phyloP scores from a whole-genome alignment of 2,329 filamentous ascomycete genomes.

The Rutstroemia sp. region DNA sequence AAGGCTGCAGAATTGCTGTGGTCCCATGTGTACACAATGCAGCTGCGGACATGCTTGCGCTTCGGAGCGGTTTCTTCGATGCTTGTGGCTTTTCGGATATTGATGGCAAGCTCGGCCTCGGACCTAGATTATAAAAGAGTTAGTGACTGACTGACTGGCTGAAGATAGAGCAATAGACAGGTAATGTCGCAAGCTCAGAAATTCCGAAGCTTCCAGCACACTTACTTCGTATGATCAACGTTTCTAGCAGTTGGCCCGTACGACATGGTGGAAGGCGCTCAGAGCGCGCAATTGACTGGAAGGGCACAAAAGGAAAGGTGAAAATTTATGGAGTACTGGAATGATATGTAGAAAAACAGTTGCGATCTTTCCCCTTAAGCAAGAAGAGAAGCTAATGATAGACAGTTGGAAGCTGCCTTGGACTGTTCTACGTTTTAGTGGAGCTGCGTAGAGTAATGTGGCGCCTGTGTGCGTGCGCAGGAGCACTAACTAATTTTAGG shows the following conservation, averaged over 20 bases:
- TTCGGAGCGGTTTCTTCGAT: constrained; percentile 62
- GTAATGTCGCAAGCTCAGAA: not conserved
- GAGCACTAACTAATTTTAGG: too few relatives aligned
- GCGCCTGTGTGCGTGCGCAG: constrained; percentile 1
- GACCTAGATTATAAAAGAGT: constrained; percentile 38
- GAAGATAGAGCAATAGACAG: not conserved
- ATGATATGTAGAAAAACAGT: not conserved
- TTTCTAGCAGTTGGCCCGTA: constrained; percentile 27
- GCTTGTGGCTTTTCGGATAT: constrained; percentile 64
- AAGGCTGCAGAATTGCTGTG: constrained; percentile 93
- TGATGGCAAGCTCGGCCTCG: constrained; percentile 61
- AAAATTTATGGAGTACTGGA: too few relatives aligned
- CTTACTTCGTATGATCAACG: constrained; percentile 29
- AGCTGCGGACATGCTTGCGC: constrained; percentile 92
- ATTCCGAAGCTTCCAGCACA: constrained; percentile 12
- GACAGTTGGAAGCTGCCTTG: not conserved
- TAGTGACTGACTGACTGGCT: constrained; percentile 2
- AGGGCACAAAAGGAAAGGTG: not conserved
- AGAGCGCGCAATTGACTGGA: constrained; percentile 13
- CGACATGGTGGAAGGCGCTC: constrained; percentile 16
- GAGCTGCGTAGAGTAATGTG: constrained; percentile 22
- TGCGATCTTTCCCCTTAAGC: not conserved
- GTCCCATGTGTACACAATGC: constrained; percentile 99
- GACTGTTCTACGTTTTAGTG: constrained; percentile 6
- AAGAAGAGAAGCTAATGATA: not conserved